Percentiles rank a stretch among this genome's conserved stretches.
These are phyloP conservation scores for Avena atlantica DNA, from an alignment of 176 grass and related monocot species.

Conservation along the genomic window DNA sequence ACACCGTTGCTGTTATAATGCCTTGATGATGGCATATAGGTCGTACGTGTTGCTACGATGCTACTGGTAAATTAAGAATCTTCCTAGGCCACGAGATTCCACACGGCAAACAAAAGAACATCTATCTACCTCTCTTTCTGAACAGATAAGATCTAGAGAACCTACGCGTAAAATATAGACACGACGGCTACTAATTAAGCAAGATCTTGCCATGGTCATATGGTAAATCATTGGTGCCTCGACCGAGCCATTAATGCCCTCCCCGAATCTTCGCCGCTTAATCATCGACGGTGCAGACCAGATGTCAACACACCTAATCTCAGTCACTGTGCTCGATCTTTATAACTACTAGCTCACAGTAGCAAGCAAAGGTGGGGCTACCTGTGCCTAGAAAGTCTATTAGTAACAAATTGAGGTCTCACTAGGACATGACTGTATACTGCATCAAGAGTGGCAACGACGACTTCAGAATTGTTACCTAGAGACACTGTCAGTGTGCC, in stretches of 20 bases:
- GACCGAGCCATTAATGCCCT: slow-evolving; percentile 37
- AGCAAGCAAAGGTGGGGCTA: slow-evolving; percentile 17
- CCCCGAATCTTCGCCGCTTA: slow-evolving; percentile 65
- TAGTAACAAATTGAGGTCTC: not conserved
- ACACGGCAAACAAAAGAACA: slow-evolving; percentile 19
- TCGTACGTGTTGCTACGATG: not conserved
- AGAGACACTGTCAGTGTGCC: not conserved
- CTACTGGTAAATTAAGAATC: not conserved
- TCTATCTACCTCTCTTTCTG: not conserved
- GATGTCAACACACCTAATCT: slow-evolving; percentile 57
- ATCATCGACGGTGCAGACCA: slow-evolving; percentile 26
- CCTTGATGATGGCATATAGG: not conserved
- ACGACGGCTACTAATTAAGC: slow-evolving; percentile 4
- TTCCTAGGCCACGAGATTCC: slow-evolving; percentile 15
- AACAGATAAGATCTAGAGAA: not conserved
- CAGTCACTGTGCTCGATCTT: slow-evolving; percentile 24
- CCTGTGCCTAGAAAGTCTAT: not conserved
- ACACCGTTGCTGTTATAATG: not conserved
- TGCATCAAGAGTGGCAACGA: not conserved
- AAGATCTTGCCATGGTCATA: not conserved
- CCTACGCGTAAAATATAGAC: not conserved
- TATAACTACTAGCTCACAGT: slow-evolving; percentile 21
- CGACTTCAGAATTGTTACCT: not conserved
- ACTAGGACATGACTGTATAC: no score
- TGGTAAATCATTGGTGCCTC: slow-evolving; percentile 41